A percentile compares a stretch with the other conserved stretches of the same genome.
Conservation (phyloP, 2,329 filamentous ascomycete genomes). For the Penicillium corylophilum region DNA sequence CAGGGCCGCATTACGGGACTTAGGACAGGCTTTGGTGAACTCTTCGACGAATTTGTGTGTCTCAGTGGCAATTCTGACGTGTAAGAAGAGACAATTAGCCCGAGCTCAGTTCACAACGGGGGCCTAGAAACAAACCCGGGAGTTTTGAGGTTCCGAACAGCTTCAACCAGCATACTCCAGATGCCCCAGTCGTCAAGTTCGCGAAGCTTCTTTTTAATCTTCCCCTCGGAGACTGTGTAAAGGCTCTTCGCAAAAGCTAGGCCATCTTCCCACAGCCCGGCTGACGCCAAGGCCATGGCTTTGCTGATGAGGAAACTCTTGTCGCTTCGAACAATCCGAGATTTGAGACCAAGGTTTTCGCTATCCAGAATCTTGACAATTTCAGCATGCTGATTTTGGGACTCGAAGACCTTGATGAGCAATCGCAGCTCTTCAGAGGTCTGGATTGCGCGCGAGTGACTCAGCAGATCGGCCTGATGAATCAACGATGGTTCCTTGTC, state of each 20-base stretch:
- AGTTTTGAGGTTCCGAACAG: conserved; percentile 31
- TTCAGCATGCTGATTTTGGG: conserved; percentile 41
- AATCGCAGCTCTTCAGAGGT: conserved; percentile 48
- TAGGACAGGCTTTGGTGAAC: conserved; percentile 35
- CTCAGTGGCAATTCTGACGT: conserved; percentile 30
- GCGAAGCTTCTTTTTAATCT: conserved; percentile 27
- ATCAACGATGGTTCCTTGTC: background rate
- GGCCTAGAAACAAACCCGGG: conserved; percentile 32
- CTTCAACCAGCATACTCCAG: conserved; percentile 44
- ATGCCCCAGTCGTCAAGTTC: conserved; percentile 48
- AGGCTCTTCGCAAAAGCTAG: conserved; percentile 38
- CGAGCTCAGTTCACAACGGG: background rate
- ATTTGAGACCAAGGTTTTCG: conserved; percentile 42
- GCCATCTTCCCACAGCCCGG: conserved; percentile 40
- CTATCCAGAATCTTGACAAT: conserved; percentile 44
- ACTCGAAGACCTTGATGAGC: conserved; percentile 45
- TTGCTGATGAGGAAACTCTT: conserved; percentile 43
- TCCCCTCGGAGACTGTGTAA: conserved; percentile 34
- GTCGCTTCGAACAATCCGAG: conserved; percentile 45
- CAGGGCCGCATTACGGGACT: conserved; percentile 45
- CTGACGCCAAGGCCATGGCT: conserved; percentile 37
- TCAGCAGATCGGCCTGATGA: conserved; percentile 41
- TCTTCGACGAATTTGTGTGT: conserved; percentile 35
- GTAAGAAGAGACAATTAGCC: background rate
- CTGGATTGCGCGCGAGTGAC: conserved; percentile 46